Conservation (phyloP, 2,329 filamentous ascomycete species). For the Colletotrichum musae region DNA sequence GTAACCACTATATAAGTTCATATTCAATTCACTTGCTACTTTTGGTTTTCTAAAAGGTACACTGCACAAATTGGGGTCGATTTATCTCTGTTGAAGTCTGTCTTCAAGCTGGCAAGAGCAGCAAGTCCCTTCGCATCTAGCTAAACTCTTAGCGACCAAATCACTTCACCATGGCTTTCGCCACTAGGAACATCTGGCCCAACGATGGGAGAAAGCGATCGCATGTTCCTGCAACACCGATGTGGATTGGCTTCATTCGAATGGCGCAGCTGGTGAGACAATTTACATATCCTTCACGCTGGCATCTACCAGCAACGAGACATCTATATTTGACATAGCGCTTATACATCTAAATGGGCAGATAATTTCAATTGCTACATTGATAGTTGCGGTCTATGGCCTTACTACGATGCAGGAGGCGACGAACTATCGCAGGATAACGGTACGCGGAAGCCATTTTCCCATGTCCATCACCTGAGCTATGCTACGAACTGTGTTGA, state of each 20-base stretch:
- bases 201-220: slow-evolving; percentile 42
- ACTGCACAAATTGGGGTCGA: too few relatives aligned
- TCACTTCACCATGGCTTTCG: slow-evolving; percentile 25
- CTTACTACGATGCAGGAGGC: slow-evolving; percentile 41
- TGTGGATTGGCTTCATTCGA: slow-evolving; percentile 39
- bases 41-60: too few relatives aligned
- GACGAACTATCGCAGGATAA: slow-evolving; percentile 41
- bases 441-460: slow-evolving; percentile 28
- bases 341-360: background rate
- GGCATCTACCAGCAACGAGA: background rate
- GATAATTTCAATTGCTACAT: slow-evolving; percentile 38
- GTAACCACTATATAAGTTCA: too few relatives aligned
- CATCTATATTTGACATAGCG: slow-evolving; percentile 7
- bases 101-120: too few relatives aligned
- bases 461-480: background rate
- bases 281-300: background rate
- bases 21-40: too few relatives aligned
- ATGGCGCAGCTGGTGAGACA: slow-evolving; percentile 40
- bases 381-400: slow-evolving; percentile 39
- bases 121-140: too few relatives aligned
- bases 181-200: slow-evolving; percentile 40
- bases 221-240: slow-evolving; percentile 40
- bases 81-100: too few relatives aligned
- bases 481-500: background rate
- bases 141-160: too few relatives aligned